phyloP scores from a whole-genome alignment of 441 rosid genomes.

The Raphanus hybrid region DNA sequence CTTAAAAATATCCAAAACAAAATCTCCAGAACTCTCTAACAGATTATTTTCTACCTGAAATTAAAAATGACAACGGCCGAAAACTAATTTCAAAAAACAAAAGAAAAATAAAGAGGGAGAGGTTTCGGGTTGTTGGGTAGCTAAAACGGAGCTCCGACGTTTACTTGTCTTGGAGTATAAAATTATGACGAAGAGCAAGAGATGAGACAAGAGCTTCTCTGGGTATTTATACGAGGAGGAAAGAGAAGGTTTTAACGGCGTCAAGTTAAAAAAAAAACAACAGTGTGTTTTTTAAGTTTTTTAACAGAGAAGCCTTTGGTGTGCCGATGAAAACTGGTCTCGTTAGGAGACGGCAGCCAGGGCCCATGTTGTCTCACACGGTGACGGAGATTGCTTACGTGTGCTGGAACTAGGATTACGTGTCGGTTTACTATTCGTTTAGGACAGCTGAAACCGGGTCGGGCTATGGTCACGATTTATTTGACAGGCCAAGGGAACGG shows the following conservation, averaged over 20 bases:
- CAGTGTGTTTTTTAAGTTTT: slow-evolving; percentile 35
- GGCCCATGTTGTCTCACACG: slow-evolving; percentile 53
- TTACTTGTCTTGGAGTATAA: background rate
- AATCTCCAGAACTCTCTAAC: background rate
- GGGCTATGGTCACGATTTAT: slow-evolving; percentile 46
- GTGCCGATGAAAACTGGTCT: slow-evolving; percentile 35
- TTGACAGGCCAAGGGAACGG: slow-evolving; percentile 43
- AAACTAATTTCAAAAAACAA: background rate
- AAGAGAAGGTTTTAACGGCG: slow-evolving; percentile 40
- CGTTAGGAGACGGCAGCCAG: slow-evolving; percentile 41
- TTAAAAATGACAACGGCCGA: slow-evolving; percentile 10
- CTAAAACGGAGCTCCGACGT: slow-evolving; percentile 40
- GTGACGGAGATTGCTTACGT: slow-evolving; percentile 58
- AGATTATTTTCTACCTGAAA: background rate
- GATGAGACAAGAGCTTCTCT: slow-evolving; percentile 32
- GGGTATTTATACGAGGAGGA: slow-evolving; percentile 44
- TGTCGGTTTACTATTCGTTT: slow-evolving; percentile 33
- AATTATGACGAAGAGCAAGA: slow-evolving; percentile 39
- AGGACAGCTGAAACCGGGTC: slow-evolving; percentile 44
- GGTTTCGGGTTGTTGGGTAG: slow-evolving; percentile 35
- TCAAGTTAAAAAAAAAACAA: slow-evolving; percentile 15
- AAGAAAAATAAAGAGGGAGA: background rate
- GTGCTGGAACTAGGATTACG: slow-evolving; percentile 40
- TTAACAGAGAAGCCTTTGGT: slow-evolving; percentile 43
- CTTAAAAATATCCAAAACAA: background rate